Conservation (phyloP, 1,284 basidiomycete species). For the Tilletia caries region DNA sequence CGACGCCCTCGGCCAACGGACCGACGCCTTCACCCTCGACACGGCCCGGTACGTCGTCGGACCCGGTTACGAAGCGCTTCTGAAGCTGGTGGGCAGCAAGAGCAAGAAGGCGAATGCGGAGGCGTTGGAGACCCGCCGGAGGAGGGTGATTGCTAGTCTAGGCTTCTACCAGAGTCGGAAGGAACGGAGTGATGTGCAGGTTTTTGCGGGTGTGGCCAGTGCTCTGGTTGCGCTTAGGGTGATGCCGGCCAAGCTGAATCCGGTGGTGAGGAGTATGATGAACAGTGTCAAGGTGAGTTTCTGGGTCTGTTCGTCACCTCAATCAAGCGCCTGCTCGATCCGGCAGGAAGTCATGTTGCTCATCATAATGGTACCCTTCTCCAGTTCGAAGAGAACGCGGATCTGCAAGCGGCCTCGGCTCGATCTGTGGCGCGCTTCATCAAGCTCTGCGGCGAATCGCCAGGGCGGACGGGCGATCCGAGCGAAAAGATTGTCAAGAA, state of each 20-base stretch:
- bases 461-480: conserved; percentile 55
- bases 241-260: conserved; percentile 72
- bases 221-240: conserved; percentile 66
- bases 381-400: conserved; percentile 68
- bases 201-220: conserved; percentile 82
- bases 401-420: conserved; percentile 87
- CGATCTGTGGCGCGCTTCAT: conserved; percentile 68
- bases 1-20: conserved; percentile 64
- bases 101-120: conserved; percentile 70
- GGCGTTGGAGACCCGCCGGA: conserved; percentile 73
- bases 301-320: background rate
- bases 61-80: conserved; percentile 67
- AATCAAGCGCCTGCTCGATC: no score
- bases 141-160: conserved; percentile 70
- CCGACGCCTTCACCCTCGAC: conserved; percentile 72
- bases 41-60: conserved; percentile 73
- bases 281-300: conserved; percentile 79
- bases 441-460: conserved; percentile 21
- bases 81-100: conserved; percentile 57
- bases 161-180: conserved; percentile 80
- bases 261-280: conserved; percentile 94
- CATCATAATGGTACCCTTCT: background rate
- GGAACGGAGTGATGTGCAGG: conserved; percentile 78
- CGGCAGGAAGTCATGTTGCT: background rate
- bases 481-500: conserved; percentile 96